These are phyloP conservation scores for Cucurbita argyrosperma DNA, from an alignment of 306 rosid genomes.

Conservation along the genomic window DNA sequence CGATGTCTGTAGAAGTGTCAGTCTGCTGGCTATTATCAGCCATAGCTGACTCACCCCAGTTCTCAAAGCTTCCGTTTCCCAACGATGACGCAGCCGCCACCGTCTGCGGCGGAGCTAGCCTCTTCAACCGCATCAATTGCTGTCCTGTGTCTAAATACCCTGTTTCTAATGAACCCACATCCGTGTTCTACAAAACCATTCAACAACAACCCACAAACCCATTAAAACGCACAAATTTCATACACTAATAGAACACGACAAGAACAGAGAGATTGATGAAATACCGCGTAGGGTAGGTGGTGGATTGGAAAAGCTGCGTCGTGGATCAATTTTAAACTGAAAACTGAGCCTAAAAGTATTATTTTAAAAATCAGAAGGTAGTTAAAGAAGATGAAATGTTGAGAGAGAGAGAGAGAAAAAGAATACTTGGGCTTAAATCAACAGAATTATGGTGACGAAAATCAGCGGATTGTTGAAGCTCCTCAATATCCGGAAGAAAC, in stretches of 20 bases:
- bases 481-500: constrained; percentile 49
- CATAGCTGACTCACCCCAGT: constrained; percentile 63
- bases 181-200: constrained; percentile 21
- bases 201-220: not conserved
- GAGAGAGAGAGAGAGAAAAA: not conserved
- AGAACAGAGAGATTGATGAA: not conserved
- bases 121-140: constrained; percentile 24
- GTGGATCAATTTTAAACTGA: constrained; percentile 42
- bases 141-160: constrained; percentile 39
- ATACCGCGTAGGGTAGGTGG: constrained; percentile 49
- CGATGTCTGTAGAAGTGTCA: constrained; percentile 66
- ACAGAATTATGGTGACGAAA: constrained; percentile 52
- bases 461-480: constrained; percentile 48
- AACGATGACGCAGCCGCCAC: constrained; percentile 18
- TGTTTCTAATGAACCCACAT: constrained; percentile 29
- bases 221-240: not conserved
- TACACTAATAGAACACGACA: not conserved
- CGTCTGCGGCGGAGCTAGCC: constrained; percentile 10
- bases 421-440: constrained; percentile 69
- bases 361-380: not conserved
- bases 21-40: constrained; percentile 57
- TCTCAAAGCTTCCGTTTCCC: constrained; percentile 58
- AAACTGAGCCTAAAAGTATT: constrained; percentile 32
- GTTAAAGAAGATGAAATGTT: not conserved
- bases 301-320: constrained; percentile 27